Base-by-base conservation (phyloP, 495 filamentous ascomycete species). In the Lophiostoma macrostomum region DNA sequence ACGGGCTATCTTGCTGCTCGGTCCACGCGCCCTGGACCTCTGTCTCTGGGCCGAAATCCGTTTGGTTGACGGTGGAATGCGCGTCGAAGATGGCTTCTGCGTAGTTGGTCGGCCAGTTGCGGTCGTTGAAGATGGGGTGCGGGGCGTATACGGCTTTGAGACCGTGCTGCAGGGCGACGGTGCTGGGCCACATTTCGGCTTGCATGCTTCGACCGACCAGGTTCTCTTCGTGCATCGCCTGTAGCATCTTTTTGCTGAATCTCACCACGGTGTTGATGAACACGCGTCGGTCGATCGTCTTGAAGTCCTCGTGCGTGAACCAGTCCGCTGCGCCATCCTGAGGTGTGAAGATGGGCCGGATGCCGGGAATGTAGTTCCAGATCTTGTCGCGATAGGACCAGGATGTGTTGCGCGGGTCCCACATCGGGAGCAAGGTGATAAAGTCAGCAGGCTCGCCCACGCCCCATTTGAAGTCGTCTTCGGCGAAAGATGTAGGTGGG, bases 401-500 rank as follows among this genome's bases (percentile, higher is more conserved):
- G n/a, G 66, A 64, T 23, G 83, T 85, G 57, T 77, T 74, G 44
- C 76, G 72, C 2, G 80, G 78, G 60, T 87, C 79, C 69, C 86
- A 85, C 20, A 88, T 83, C 5, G 87, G 86, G 0, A 80, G 74
- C 28, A 87, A 72, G 2, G 81, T 82, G 54, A 90, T 86, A 51
- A 85, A 70, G 63, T 91, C 87, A 18, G 87, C 87, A 43, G 87
- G 83, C 68, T 89, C 86, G 42, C 78, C 83, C 13, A 87, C 79
- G 20, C 87, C 87, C 86, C 85, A 90, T 43, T 73, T 59, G 64
- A 83, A 87, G 29, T 79, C 63, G 64, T 90, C 86, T 3, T 81
- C 60, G 18, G 77, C 72, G 3, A 82, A 73, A 0, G 69, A 57
- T 11, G 60, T 41, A 0, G 79, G 75, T 18, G 83, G 84, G 8